Percentiles rank a stretch among this genome's conserved stretches.
Evolutionary conservation across 345 rosid genomes (phyloP).

Genomic region (Nasturtium officinale): DNA sequence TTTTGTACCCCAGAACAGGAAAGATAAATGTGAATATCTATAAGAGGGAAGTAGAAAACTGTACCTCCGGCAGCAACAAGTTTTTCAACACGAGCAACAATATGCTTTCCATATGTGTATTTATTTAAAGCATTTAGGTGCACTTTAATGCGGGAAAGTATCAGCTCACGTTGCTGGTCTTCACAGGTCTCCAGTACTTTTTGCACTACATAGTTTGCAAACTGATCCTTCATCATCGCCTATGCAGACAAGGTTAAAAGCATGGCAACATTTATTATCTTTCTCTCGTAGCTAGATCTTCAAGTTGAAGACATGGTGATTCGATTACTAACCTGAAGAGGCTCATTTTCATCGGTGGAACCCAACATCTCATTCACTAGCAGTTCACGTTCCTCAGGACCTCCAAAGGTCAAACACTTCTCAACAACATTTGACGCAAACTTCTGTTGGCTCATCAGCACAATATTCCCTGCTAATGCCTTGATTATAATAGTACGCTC

Average conservation of each 20-base stretch:
- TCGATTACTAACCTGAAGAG: slow-evolving; percentile 61
- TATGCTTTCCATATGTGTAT: slow-evolving; percentile 96
- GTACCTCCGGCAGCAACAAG: slow-evolving; percentile 96
- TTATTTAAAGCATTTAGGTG: slow-evolving; percentile 90
- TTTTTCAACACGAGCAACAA: slow-evolving; percentile 96
- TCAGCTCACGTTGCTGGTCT: slow-evolving; percentile 82
- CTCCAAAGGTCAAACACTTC: slow-evolving; percentile 85
- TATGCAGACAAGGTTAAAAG: too few relatives aligned
- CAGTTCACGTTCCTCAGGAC: slow-evolving; percentile 64
- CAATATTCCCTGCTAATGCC: slow-evolving; percentile 81
- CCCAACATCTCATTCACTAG: slow-evolving; percentile 97
- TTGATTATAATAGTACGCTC: slow-evolving; percentile 78
- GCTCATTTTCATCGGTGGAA: slow-evolving; percentile 92
- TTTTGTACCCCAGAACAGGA: too few relatives aligned
- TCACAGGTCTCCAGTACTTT: slow-evolving; percentile 95
- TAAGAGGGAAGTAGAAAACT: neutral
- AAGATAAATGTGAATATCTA: too few relatives aligned
- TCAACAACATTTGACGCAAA: slow-evolving; percentile 96
- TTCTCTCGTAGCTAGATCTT: too few relatives aligned
- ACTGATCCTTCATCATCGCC: slow-evolving; percentile 98
- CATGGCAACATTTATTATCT: too few relatives aligned
- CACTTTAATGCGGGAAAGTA: slow-evolving; percentile 81
- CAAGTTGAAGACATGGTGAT: too few relatives aligned
- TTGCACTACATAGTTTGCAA: slow-evolving; percentile 97
- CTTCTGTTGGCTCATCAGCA: slow-evolving; percentile 97